Evolutionary conservation across 1,139 yeast species (phyloP), one percentile per base, ranked within the genome.

Genomic region (Protomyces pachydermus): DNA sequence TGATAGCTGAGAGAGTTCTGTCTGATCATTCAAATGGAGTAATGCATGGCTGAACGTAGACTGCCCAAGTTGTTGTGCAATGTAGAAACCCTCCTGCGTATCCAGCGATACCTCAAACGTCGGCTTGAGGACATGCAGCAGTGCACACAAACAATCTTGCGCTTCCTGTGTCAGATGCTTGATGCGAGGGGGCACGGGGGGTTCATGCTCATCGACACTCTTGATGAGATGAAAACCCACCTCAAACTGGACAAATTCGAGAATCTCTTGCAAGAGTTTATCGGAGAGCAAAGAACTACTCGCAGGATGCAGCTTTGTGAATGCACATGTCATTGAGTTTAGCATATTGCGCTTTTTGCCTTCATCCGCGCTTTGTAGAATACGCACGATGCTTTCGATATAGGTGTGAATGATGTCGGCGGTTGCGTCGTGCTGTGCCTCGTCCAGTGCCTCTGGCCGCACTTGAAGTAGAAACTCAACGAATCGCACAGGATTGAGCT

Each of bases 1-100:
- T 0, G 82, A 74, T 54, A 78, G 76, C 14, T 84, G 69, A 1
- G 82, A 71, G 37, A 80, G 53, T 16, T 51, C 34, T 10, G 62
- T 16, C 18, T 42, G 34, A 9, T n/a, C 45, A 3, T 45, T 14
- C 34, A 58, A 25, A 20, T 32, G 18, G 10, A 18, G 14, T 32
- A 58, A 1, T 9, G 62, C 62, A 58, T 58, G 52, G 4, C 39
- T 8, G 12, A 50, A 58, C 2, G 62, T 25, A 14, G 42, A 28
- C 14, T 20, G 37, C 12, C 62, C 62, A 18, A 45, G 23, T 35
- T 58, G 42, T 23, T 58, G 56, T 6, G 56, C 51, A 16, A 58
- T 25, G 56, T 55, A 58, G 14, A 58, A 58, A 20, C 32, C n/a
- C 34, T 58, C 62, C 8, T 56, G 52, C 28, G 56, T 20, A 12